Base-by-base conservation (phyloP, 139 green algal species). In the Nannochloris sp. region DNA sequence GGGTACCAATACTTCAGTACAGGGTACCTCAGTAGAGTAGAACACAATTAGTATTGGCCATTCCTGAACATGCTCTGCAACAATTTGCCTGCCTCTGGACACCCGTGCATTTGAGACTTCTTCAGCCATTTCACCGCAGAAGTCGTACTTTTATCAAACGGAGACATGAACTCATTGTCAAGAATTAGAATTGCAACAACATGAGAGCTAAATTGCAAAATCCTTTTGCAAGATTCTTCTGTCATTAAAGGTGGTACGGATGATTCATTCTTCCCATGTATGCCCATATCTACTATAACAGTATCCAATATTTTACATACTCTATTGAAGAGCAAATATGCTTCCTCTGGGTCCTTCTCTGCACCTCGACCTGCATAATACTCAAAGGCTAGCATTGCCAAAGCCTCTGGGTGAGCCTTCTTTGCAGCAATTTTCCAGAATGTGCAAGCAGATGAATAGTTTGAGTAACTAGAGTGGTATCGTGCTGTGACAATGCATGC, bases 51-150 rank as follows among this genome's bases (percentile, higher is more conserved):
- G n/a, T 56, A 66, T 55, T 66, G 60, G 14, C 60, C 60, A 25
- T 16, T 66, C n/a, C 36, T 36, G 10, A 53, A 66, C 30, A 66
- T 43, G 26, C 36, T 56, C 44, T 55, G 36, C 14, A 66, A 16
- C 33, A 66, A 20, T 6, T 20, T 40, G n/a, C 26, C 60, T 31
- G 60, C 60, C 33, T 66, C 60, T 43, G 23, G 28, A 57, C 60
- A 56, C 14, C 60, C 60, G n/a, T 25, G 37, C 14, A 28, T n/a
- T 26, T 40, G 14, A 31, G 60, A 25, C 6, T 56, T 20, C 16
- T 55, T 14, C 23, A 66, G 31, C 60, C 60, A 66, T 25, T 66
- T 66, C 13, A 66, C 57, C 9, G 60, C 60, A 12, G 23, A 25
- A 6, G 28, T 26, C 40, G 48, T 31, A 66, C 57, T 44, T 59